Evolutionary conservation across 129 eudicot species (phyloP), one percentile per base, ranked within the genome.

Genomic region (Pseudognaphalium luteoalbum): DNA sequence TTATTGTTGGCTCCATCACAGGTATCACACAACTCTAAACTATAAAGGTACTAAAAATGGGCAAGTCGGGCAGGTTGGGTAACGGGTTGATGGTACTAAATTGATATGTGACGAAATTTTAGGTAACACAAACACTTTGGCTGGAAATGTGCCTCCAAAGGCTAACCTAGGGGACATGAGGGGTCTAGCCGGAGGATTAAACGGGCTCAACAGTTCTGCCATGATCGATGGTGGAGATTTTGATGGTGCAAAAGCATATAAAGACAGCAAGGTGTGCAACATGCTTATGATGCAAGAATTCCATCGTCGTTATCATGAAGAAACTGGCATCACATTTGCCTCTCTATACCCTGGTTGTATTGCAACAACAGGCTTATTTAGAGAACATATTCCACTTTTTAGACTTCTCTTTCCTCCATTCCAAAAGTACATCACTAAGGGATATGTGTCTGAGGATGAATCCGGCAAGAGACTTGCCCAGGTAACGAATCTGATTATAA

Each of bases 221-320:
- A 93, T 93, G 98, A 86, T 93, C 7, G 98, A 93, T 32, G 95
- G 97, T 32, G 95, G 87, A 35, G 85, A 86, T 16, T 91, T 86
- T 12, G 97, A 91, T 47, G 97, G 97, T 25, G 97, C 97, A 17
- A 91, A 91, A 68, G 97, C 97, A n/a, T 91, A 91, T 83, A 91
- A 91, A 79, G 97, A 91, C 77, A 91, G 97, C 85, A 91, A 91
- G 70, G 97, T 91, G 5, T 91, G 97, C 82, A 91, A 91, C 85
- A 91, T 91, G 97, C 95, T 91, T 20, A 88, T 89, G 39, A 91
- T 91, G 97, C 98, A 93, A 83, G 98, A 93, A 76, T 90, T 93
- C 80, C 98, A 93, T 78, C 83, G 92, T 0, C 92, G 96, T 4
- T 93, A 76, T 73, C 96, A 93, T 12, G 96, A 93, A 86, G 98